Evolutionary conservation across 2,329 filamentous ascomycete genomes (phyloP), one percentile per base, ranked within the genome.

Genomic region (Fusarium graminum): DNA sequence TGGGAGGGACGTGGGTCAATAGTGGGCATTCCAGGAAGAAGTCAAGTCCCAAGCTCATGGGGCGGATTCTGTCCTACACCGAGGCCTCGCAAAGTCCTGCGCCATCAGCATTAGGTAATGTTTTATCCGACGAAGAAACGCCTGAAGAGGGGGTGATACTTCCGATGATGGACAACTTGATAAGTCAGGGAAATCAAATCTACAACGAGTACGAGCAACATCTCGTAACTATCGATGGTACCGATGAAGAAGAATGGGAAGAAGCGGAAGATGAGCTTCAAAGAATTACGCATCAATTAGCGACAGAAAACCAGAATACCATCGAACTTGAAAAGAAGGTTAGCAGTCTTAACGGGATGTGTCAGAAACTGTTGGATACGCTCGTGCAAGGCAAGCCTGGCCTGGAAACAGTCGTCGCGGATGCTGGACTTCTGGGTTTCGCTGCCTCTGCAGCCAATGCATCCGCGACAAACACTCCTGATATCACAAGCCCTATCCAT

Each of bases 111-210:
- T 4, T 28, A 13, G 17, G 7, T 19, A 10, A 25, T 26, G 8
- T 40, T 16, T 39, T 22, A 17, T 10, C n/a, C 17, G n/a, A 17
- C 11, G 4, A n/a, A 14, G 29, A 42, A 7, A 26, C 8, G 12
- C 13, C 17, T 32, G 12, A 11, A 5, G 3, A n/a, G 28, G 17
- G 4, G 14, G 13, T 32, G 2, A 25, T 50, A 22, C 22, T 41
- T 11, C 17, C 51, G 17, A 34, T 55, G 19, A 65, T 68, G 41
- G 14, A 26, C 29, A 39, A 32, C 28, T 13, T 49, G 4, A 3
- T 65, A 11, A 2, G 14, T 5, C 10, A 22, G 28, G 54, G 42
- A 29, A 12, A n/a, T 6, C 14, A 57, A 11, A 40, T 68, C 30
- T 40, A 29, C 5, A 9, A 30, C 16, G 54, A 65, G 40, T 65